These are phyloP conservation scores for Ottelia alismoides DNA, from an alignment of 106 monocot genomes.

Conservation along the genomic window DNA sequence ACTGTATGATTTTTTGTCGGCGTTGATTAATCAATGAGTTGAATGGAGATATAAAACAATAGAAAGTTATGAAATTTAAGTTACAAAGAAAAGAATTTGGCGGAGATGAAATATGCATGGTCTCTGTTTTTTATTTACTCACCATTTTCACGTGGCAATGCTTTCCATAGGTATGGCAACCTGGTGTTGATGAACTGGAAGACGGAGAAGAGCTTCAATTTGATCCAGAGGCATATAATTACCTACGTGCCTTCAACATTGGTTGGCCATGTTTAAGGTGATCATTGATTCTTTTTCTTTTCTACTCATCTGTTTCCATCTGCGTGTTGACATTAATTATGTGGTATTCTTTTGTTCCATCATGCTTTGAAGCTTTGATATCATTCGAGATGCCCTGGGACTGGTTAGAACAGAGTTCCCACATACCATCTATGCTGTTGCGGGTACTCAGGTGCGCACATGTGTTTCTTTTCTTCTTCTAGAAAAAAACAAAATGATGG, in stretches of 20 bases:
- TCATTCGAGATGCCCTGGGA: slow-evolving; percentile 79
- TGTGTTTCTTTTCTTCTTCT: no score
- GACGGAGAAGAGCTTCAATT: slow-evolving; percentile 98
- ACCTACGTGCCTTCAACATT: slow-evolving; percentile 68
- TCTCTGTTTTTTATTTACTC: neutral
- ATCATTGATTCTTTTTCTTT: neutral
- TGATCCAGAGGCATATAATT: slow-evolving; percentile 87
- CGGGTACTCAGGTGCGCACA: slow-evolving; percentile 89
- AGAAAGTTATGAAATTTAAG: neutral
- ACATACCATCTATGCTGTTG: slow-evolving; percentile 82
- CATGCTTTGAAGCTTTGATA: slow-evolving; percentile 83
- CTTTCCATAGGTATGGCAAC: slow-evolving; percentile 83
- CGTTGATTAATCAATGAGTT: no score
- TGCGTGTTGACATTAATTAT: neutral
- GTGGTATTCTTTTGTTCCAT: no score
- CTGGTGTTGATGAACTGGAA: slow-evolving; percentile 83
- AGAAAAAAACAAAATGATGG: no score
- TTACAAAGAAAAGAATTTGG: neutral
- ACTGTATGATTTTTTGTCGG: no score
- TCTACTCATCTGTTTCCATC: neutral
- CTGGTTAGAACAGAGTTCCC: slow-evolving; percentile 89
- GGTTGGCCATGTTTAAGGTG: slow-evolving; percentile 98
- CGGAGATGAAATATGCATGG: neutral
- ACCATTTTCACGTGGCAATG: neutral
- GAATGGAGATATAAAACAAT: no score